Evolutionary conservation across 139 green algal species (phyloP), one percentile per base, ranked within the genome.

Genomic region (Monoraphidium neglectum): DNA sequence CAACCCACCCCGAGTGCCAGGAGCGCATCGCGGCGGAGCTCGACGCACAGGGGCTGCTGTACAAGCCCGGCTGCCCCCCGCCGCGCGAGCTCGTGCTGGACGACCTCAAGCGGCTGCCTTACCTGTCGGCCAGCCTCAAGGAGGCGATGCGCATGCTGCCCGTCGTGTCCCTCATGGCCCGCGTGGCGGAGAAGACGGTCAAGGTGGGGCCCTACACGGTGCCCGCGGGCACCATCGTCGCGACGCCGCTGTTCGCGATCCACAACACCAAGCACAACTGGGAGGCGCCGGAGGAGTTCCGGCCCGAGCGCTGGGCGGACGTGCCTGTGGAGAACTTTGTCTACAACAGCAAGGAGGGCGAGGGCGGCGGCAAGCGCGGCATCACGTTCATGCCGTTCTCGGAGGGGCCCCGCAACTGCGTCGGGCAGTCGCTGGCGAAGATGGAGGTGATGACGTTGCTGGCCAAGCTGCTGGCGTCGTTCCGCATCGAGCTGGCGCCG

Each of bases 351-450:
- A 65, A n/a, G n/a, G n/a, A n/a, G n/a, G n/a, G n/a, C n/a, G n/a
- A n/a, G n/a, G n/a, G n/a, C n/a, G n/a, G n/a, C n/a, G n/a, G 59
- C 71, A 79, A 79, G 59, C 35, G 63, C 2, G 72, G 78, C 33
- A 72, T 84, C 63, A 84, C 78, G 6, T 91, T 83, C 78, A 80
- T 90, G 70, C 86, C 86, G 18, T 93, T 93, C 70, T 82, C 74
- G 30, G 57, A 80, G 53, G 74, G 74, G 6, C 67, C 73, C 1
- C 78, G 87, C 40, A 87, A 88, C 82, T 93, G 88, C 56, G 79
- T 91, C 51, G 73, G 73, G 2, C 84, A 93, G 77, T 80, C 65
- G 36, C 72, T 91, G 61, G 88, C 84, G n/a, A 83, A 79, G 65
- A 87, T 90, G 78, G 87, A 88, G 56, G 71, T 85, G 57, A 67